These are phyloP conservation scores for Trichoderma afroharzianum DNA, from an alignment of 2,329 filamentous ascomycete species.

Conservation along the genomic window DNA sequence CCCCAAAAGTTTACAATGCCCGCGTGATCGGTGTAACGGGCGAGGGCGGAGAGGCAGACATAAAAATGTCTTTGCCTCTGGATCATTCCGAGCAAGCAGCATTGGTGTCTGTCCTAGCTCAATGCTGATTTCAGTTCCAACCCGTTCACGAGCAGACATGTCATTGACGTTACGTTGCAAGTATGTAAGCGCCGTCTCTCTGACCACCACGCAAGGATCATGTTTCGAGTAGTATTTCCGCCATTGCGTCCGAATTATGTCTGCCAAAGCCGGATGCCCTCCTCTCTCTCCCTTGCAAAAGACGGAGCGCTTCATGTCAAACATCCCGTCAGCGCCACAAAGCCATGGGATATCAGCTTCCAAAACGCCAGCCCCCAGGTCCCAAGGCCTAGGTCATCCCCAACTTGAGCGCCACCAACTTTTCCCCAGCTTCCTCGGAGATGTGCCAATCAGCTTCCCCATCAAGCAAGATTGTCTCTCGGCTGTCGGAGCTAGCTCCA, in stretches of 20 bases:
- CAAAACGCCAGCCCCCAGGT: background rate
- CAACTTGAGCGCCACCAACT: slow-evolving; percentile 1
- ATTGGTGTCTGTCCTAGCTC: background rate
- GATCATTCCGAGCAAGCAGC: background rate
- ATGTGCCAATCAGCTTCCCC: slow-evolving; percentile 7
- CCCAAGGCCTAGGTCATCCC: background rate
- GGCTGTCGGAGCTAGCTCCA: background rate
- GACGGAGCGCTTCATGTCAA: background rate
- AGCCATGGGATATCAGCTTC: background rate
- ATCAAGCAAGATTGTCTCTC: background rate
- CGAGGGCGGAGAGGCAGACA: background rate
- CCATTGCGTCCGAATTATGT: background rate
- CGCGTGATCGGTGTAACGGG: slow-evolving; percentile 12
- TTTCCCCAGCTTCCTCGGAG: slow-evolving; percentile 11
- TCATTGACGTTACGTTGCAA: background rate
- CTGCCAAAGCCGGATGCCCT: background rate
- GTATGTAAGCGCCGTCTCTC: background rate
- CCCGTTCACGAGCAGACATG: background rate
- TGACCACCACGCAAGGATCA: background rate
- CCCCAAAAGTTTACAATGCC: background rate
- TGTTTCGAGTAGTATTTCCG: background rate
- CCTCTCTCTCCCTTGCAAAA: background rate
- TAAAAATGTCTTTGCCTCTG: background rate
- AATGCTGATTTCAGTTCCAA: background rate
- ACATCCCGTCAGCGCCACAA: background rate